Base-by-base conservation (phyloP, 176 grass and related monocot genomes). In the Raddia guianensis region DNA sequence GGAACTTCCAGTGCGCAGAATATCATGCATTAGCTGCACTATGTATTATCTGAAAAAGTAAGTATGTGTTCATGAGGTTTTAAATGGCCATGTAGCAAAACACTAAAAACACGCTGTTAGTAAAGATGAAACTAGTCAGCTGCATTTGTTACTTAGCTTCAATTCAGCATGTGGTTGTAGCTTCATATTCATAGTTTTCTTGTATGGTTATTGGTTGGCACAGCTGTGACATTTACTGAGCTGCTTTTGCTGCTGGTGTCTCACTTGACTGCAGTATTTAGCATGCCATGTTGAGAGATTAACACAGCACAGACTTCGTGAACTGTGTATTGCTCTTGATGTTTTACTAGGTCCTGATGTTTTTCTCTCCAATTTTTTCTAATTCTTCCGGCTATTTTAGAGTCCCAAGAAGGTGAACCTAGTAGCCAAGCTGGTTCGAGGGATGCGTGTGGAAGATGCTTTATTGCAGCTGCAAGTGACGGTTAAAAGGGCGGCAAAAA, bases 401-500 rank as follows among this genome's bases (percentile, higher is more conserved):
- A 98, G 95, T 43, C 95, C 95, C n/a, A 98, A 98, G 90, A 98
- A 98, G 78, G 81, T 98, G 35, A 94, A 97, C 91, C 74, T 97
- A 59, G 94, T 91, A 59, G 94, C 94, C 9, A 89, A 82, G 72
- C 75, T 97, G 11, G 89, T 94, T 49, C 89, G 91, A 64, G 94
- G 94, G 66, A 97, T 97, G 94, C 91, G 91, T 48, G 94, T 94
- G 54, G 91, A 97, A 86, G 91, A 97, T 85, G 94, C 91, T 16
- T 70, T 94, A 7, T 50, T 98, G 86, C 92, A 98, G 88, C 73
- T 98, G 59, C 88, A 98, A 86, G 90, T 98, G 50, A 86, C 90
- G n/a, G 90, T 98, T 66, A 98, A 98, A 92, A 87, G 90, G 69
- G 92, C 92, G 52, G 92, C 92, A 6, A 95, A 93, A 83, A 93